Percentiles rank a stretch among this genome's conserved stretches.
These are phyloP conservation scores for Setaria viridis DNA, from an alignment of 202 grass and related monocot genomes.

Conservation along the genomic window DNA sequence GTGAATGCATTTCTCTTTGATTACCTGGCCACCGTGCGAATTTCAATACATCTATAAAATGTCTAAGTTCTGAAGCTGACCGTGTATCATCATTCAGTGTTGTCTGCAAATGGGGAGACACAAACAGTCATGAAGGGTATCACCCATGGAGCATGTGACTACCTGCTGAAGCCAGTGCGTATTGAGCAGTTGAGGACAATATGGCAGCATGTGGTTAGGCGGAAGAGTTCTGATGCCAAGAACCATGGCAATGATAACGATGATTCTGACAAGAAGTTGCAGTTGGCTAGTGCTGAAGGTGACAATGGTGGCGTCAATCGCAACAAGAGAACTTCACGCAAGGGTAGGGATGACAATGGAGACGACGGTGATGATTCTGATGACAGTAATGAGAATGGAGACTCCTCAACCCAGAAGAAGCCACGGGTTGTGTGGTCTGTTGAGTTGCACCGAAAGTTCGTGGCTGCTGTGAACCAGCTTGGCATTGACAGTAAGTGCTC, in stretches of 20 bases:
- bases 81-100: conserved; percentile 64
- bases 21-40: background rate
- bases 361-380: conserved; percentile 75
- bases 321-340: conserved; percentile 61
- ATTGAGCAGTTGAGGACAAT: conserved; percentile 86
- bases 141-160: conserved; percentile 91
- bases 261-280: conserved; percentile 54
- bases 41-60: background rate
- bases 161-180: conserved; percentile 91
- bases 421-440: conserved; percentile 87
- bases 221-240: conserved; percentile 54
- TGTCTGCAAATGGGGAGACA: conserved; percentile 87
- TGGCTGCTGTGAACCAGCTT: conserved; percentile 87
- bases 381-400: conserved; percentile 65
- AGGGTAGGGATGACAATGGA: conserved; percentile 68
- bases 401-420: conserved; percentile 70
- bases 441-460: conserved; percentile 89
- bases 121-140: conserved; percentile 95
- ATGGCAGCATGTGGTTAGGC: conserved; percentile 92
- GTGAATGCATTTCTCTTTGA: background rate
- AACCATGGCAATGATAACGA: conserved; percentile 52
- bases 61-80: conserved; percentile 26
- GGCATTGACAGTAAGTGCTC: conserved; percentile 88
- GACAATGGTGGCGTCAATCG: conserved; percentile 54
- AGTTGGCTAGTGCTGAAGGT: conserved; percentile 43